Evolutionary conservation across 164 flowering plant genomes (phyloP).

Genomic region (Amborella trichopoda): DNA sequence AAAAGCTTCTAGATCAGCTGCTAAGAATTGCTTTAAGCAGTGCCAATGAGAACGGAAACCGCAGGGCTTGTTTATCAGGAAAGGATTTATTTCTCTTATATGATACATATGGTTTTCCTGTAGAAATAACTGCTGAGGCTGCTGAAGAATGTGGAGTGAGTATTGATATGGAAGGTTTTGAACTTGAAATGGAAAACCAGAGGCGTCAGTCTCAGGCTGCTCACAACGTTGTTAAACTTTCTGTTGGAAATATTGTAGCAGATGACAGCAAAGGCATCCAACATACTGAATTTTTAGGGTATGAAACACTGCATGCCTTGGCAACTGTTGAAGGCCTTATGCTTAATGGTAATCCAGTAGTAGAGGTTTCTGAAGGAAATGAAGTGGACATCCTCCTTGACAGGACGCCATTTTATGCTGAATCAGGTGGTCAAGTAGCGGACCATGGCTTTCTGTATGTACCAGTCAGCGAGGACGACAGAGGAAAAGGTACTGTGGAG

Average conservation of each 20-base stretch:
- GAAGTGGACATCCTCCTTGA: conserved; percentile 74
- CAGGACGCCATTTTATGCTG: conserved; percentile 90
- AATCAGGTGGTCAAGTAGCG: conserved; percentile 95
- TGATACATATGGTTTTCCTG: conserved; percentile 89
- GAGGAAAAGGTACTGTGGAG: conserved; percentile 42
- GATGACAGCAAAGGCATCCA: conserved; percentile 27
- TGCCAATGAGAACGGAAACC: conserved; percentile 21
- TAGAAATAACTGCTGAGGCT: conserved; percentile 83
- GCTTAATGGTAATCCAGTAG: conserved; percentile 55
- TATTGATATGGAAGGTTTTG: conserved; percentile 66
- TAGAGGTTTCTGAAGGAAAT: conserved; percentile 60
- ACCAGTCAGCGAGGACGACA: conserved; percentile 20
- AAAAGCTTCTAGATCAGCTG: conserved; percentile 77
- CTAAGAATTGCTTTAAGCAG: conserved; percentile 39
- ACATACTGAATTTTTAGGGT: conserved; percentile 85
- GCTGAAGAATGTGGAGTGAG: conserved; percentile 70
- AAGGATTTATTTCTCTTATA: conserved; percentile 80
- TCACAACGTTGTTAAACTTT: conserved; percentile 66
- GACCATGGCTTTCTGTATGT: conserved; percentile 68
- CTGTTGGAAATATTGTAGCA: conserved; percentile 43
- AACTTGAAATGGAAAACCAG: conserved; percentile 82
- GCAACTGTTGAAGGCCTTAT: conserved; percentile 70
- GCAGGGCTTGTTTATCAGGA: conserved; percentile 57
- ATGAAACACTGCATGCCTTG: conserved; percentile 54
- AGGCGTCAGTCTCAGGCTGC: conserved; percentile 89